Evolutionary conservation across 345 rosid species (phyloP), one percentile per base, ranked within the genome.

Genomic region (Xanthoceras sorbifolium): DNA sequence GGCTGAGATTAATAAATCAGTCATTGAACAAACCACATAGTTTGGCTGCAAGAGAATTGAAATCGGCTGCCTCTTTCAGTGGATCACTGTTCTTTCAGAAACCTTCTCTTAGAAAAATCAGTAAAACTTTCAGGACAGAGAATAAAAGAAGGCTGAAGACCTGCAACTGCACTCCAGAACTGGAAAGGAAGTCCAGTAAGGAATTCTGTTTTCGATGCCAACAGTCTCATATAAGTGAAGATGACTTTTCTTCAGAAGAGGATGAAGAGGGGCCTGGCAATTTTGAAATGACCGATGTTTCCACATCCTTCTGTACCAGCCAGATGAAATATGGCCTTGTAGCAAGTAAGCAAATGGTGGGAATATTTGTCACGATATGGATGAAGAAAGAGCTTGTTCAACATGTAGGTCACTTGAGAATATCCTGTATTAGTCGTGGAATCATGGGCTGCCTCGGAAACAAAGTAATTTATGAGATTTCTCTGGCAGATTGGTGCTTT

Each of bases 301-400:
- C 75, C 55, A 69, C 65, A 67, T 34, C 66, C 76, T 67, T 9
- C 42, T 52, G 25, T 75, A 77, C 61, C 40, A 86, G 73, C 83
- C 81, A 83, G 72, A 85, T 84, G 87, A 93, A 89, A 77, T 96
- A 90, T 75, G 79, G 99, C 46, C 87, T 96, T 29, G 86, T 96
- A 26, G 90, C 93, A 20, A 90, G 92, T 67, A 96, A 93, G 82
- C 97, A 93, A 86, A 96, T 96, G 99, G 99, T 96, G 25, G 99
- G 99, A 46, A 93, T 96, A 77, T 95, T 95, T 76, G 85, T 92
- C 67, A 90, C 96, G 7, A 87, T 96, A 25, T 96, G 99, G 99
- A 89, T 89, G 88, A 86, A 87, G 80, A 90, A 84, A 20, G 99
- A 93, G 77, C 94, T 90, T 73, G 90, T 90, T 69, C 97, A 88